These are phyloP conservation scores for Friedmanniomyces simplex DNA, from an alignment of 495 filamentous ascomycete genomes.

Conservation along the genomic window DNA sequence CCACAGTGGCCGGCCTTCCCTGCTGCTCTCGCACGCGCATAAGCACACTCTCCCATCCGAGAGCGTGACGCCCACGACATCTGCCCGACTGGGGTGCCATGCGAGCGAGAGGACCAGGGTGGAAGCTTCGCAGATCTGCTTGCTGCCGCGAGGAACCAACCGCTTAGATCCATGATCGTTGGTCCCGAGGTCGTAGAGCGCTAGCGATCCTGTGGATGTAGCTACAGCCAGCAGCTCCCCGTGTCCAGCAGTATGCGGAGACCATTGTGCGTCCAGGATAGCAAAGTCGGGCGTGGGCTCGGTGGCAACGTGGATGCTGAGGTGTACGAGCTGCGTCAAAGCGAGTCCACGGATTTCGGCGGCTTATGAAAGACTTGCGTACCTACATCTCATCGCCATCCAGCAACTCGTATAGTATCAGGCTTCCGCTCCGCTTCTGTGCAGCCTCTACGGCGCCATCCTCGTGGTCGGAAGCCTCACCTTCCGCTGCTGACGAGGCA, in stretches of 20 bases:
- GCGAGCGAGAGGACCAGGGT: conserved; percentile 59
- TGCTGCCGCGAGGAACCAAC: conserved; percentile 27
- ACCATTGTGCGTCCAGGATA: conserved; percentile 80
- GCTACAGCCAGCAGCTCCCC: conserved; percentile 48
- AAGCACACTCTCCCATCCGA: conserved; percentile 48
- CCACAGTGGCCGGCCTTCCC: too few relatives aligned
- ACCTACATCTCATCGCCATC: conserved; percentile 18
- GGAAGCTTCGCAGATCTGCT: conserved; percentile 36
- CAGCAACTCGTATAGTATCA: conserved; percentile 52
- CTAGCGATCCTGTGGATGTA: conserved; percentile 59
- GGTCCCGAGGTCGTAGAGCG: conserved; percentile 45
- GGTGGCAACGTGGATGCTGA: conserved; percentile 30
- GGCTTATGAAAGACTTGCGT: not conserved
- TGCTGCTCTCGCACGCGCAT: conserved; percentile 4
- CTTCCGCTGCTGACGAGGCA: too few relatives aligned
- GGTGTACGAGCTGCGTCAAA: conserved; percentile 4
- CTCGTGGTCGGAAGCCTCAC: not conserved
- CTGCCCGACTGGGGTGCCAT: conserved; percentile 49
- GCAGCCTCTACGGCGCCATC: conserved; percentile 17
- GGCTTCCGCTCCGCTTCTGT: conserved; percentile 60
- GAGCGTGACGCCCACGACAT: conserved; percentile 54
- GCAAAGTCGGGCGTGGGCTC: conserved; percentile 49
- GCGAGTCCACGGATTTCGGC: conserved; percentile 23
- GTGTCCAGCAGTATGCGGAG: conserved; percentile 33
- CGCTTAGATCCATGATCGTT: not conserved